phyloP scores from a whole-genome alignment of 2,329 filamentous ascomycete genomes.

The Microdochium nivale region DNA sequence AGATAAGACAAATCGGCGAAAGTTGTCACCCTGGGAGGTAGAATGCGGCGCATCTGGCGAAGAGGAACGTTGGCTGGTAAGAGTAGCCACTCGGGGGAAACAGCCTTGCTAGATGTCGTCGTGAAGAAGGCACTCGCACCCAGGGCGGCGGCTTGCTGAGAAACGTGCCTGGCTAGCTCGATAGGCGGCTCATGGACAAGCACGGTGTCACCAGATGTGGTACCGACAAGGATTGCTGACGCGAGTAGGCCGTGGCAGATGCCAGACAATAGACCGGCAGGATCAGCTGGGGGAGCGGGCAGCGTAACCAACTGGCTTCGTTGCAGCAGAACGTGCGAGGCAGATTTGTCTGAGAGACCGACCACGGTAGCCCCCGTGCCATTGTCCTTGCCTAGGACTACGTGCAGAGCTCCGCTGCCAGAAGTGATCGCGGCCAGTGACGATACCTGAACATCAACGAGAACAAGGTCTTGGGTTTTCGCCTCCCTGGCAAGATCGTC shows the following conservation, averaged over 20 bases:
- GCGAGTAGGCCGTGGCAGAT: not conserved
- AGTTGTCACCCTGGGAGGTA: not conserved
- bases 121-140: not conserved
- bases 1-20: not conserved
- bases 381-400: not conserved
- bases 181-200: not conserved
- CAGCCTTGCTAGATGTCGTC: not conserved
- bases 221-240: not conserved
- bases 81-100: not conserved
- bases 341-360: not conserved
- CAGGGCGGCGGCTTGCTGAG: not conserved
- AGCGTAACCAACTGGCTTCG: not conserved
- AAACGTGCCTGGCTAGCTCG: not conserved
- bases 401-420: not conserved
- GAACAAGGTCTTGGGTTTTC: not conserved
- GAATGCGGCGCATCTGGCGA: not conserved
- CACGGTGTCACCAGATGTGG: not conserved
- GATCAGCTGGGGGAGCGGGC: not conserved
- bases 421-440: not conserved
- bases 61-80: not conserved
- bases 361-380: not conserved
- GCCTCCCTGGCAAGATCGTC: not conserved
- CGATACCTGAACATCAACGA: not conserved
- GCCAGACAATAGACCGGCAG: not conserved
- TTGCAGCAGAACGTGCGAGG: not conserved